Evolutionary conservation across 1,139 yeast species (phyloP).

Genomic region (Suhomyces bolitotheri): DNA sequence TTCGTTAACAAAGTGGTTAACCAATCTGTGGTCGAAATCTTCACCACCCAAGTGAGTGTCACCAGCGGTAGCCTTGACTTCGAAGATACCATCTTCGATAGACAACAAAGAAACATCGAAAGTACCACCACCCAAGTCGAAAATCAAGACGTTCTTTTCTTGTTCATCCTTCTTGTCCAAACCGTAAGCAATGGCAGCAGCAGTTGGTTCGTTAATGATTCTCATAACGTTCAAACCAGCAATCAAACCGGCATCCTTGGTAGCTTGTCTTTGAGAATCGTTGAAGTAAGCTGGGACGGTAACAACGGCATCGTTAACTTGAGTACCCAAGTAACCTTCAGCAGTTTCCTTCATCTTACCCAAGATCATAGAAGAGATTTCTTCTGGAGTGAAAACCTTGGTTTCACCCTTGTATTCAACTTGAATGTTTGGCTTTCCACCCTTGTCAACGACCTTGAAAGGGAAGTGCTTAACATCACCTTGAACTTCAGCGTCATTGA

Average conservation of each 20-base stretch:
- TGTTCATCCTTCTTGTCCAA: conserved; percentile 68
- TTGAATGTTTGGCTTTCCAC: conserved; percentile 59
- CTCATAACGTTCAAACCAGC: conserved; percentile 61
- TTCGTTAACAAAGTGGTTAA: conserved; percentile 37
- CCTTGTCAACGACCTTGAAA: conserved; percentile 56
- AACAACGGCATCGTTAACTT: conserved; percentile 71
- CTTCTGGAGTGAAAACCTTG: conserved; percentile 65
- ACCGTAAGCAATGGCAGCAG: conserved; percentile 66
- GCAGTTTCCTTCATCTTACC: conserved; percentile 69
- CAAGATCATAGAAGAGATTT: conserved; percentile 67
- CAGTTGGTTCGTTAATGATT: conserved; percentile 64
- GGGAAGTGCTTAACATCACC: conserved; percentile 65
- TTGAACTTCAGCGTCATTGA: conserved; percentile 56
- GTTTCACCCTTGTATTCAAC: conserved; percentile 69
- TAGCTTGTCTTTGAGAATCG: conserved; percentile 65
- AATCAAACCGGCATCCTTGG: conserved; percentile 63
- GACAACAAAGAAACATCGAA: conserved; percentile 92
- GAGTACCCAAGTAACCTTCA: conserved; percentile 60
- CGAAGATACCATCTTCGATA: conserved; percentile 94
- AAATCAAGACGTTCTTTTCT: conserved; percentile 81
- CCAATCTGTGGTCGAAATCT: conserved; percentile 51
- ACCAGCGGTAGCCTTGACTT: conserved; percentile 97
- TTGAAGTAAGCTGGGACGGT: conserved; percentile 68
- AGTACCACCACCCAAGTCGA: conserved; percentile 98
- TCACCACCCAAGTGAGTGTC: conserved; percentile 99